Percentiles rank a stretch among this genome's conserved stretches.
phyloP scores from a whole-genome alignment of 306 rosid species.

The Clitoria ternatea region DNA sequence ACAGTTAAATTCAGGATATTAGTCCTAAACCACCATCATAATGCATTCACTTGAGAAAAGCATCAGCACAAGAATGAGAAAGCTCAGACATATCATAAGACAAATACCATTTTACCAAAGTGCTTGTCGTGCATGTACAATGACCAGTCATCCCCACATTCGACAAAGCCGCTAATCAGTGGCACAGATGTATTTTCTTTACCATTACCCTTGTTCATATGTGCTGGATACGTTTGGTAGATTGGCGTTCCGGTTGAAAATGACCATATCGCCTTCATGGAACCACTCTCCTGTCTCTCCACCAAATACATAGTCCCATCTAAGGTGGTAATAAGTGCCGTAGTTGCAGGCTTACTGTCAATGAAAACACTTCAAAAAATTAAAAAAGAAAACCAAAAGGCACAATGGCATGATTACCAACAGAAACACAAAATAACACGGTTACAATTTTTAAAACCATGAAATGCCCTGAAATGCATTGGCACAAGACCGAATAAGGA shows the following conservation, averaged over 20 bases:
- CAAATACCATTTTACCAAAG: slow-evolving; percentile 59
- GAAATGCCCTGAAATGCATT: background rate
- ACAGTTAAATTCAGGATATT: slow-evolving; percentile 20
- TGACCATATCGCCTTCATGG: slow-evolving; percentile 58
- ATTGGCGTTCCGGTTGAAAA: slow-evolving; percentile 63
- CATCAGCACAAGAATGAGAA: background rate
- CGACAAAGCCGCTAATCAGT: slow-evolving; percentile 31
- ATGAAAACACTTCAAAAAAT: background rate
- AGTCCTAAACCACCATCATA: background rate
- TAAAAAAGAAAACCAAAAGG: background rate
- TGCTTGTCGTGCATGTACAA: slow-evolving; percentile 46
- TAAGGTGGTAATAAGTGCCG: slow-evolving; percentile 47
- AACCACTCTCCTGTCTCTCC: slow-evolving; percentile 34
- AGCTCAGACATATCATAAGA: background rate
- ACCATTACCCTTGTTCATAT: slow-evolving; percentile 20
- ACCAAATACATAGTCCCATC: slow-evolving; percentile 67
- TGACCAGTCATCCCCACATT: slow-evolving; percentile 76
- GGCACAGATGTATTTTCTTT: slow-evolving; percentile 38
- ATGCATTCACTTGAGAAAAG: background rate
- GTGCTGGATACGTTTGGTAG: slow-evolving; percentile 53
- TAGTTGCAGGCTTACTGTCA: slow-evolving; percentile 34
- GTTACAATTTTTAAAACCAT: background rate
- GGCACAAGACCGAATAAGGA: background rate
- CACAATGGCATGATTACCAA: background rate
- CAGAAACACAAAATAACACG: background rate